Base-by-base conservation (phyloP, 768 basidiomycete genomes). In the Mycena latifolia region DNA sequence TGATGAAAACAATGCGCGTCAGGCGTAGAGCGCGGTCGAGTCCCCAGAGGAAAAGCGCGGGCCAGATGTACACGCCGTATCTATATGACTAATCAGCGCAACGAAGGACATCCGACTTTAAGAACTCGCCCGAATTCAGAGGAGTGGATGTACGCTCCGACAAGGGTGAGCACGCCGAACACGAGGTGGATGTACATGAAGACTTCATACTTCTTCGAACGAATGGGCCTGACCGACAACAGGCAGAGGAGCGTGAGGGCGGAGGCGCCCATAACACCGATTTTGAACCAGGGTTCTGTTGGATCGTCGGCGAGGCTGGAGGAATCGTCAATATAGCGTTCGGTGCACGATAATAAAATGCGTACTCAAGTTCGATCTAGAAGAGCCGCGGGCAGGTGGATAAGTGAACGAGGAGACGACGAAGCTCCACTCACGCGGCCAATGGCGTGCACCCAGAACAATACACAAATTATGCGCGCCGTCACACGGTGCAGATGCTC, bases 21-120 rank as follows among this genome's bases (percentile, higher is more conserved):
- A 77, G 6, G 24, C 84, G 83, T 47, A 82, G 60, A 11, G 77
- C 35, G 35, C 82, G 79, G 66, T 85, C 84, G 57, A 84, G 74
- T 0, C 69, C 79, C 82, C 82, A 84, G 64, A 84, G 55, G 58
- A 78, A 65, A 51, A 84, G 73, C 3, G 74, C 75, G 8, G 80
- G 79, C 76, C 77, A 82, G 37, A 84, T 63, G 56, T 77, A 83
- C 18, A 48, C 25, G 52, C 74, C 55, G 55, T 67, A 74, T 60
- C 69, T 70, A 12, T 12, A 43, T 18, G 27, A 31, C 25, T 10
- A 56, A 12, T 14, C 31, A 31, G 18, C 10, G 24, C 8, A 14
- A 3, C 11, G 22, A 41, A 33, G 8, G 0, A n/a, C 27, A 28
- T 28, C 5, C 18, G 27, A 18, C 15, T 29, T 50, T 43, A 35